phyloP scores from a whole-genome alignment of 1,139 yeast genomes.

The Pneumocystis sp. region DNA sequence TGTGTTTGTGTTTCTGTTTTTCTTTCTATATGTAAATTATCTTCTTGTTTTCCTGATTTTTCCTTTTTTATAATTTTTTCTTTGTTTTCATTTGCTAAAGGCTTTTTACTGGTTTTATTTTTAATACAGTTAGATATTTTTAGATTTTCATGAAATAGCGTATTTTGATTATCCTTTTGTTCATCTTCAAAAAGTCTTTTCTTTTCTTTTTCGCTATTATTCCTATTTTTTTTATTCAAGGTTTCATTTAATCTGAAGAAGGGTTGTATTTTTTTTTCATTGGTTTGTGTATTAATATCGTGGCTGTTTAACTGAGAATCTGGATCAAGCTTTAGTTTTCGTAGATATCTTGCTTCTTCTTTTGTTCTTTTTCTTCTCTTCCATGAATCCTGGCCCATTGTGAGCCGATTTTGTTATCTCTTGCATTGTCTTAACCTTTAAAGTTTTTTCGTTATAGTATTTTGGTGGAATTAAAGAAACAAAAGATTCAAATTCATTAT shows the following conservation, averaged over 20 bases:
- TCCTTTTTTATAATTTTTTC: not conserved
- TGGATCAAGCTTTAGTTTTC: slow-evolving; percentile 66
- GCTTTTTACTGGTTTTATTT: not conserved
- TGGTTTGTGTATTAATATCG: slow-evolving; percentile 40
- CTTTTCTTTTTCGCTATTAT: not conserved
- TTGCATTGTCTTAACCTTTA: slow-evolving; percentile 17
- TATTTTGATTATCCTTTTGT: not conserved
- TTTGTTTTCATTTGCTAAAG: not conserved
- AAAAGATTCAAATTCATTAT: slow-evolving; percentile 79
- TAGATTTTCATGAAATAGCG: not conserved
- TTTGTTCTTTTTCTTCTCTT: slow-evolving; percentile 54
- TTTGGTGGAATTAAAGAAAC: slow-evolving; percentile 86
- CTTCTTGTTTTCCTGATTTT: too few relatives aligned
- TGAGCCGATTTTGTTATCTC: not conserved
- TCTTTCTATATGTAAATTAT: not conserved
- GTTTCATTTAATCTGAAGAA: not conserved
- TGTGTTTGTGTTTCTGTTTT: not conserved
- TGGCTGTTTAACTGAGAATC: slow-evolving; percentile 47
- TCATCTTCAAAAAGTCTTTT: not conserved
- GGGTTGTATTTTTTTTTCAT: slow-evolving; percentile 26
- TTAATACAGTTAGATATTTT: not conserved
- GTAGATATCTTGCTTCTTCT: slow-evolving; percentile 45
- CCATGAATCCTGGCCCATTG: slow-evolving; percentile 60
- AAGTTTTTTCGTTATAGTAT: slow-evolving; percentile 64
- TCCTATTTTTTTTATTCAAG: not conserved